These are phyloP conservation scores for Populus hybrid DNA, from an alignment of 441 rosid species.

Conservation along the genomic window DNA sequence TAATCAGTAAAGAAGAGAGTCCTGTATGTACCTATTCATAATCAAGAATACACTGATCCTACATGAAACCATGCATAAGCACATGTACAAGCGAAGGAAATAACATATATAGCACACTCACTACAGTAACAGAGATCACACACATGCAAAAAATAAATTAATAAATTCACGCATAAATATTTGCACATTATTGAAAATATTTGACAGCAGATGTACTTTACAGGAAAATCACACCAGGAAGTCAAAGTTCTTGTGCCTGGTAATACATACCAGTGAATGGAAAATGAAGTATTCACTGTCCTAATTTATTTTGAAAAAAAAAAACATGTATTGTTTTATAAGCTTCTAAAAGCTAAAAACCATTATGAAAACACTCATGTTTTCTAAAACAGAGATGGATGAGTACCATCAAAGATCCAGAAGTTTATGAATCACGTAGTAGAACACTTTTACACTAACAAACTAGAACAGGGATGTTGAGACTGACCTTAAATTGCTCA, in stretches of 20 bases:
- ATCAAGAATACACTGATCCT: not conserved
- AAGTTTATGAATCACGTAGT: not conserved
- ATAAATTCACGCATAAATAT: not conserved
- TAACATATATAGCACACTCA: not conserved
- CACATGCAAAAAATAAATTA: not conserved
- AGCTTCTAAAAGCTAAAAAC: not conserved
- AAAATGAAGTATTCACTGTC: not conserved
- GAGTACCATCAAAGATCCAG: not conserved
- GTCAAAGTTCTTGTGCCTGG: not conserved
- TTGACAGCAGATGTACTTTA: not conserved
- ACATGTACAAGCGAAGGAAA: conserved; percentile 1
- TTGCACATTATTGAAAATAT: not conserved
- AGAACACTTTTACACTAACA: not conserved
- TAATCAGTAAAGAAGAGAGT: conserved; percentile 12
- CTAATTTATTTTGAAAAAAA: not conserved
- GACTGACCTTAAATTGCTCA: conserved; percentile 69
- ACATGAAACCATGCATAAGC: not conserved
- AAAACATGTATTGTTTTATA: not conserved
- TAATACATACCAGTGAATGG: not conserved
- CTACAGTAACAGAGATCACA: not conserved
- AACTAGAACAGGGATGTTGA: not conserved
- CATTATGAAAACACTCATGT: not conserved
- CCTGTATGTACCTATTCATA: not conserved
- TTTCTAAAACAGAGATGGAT: not conserved
- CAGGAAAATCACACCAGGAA: not conserved